Conservation (phyloP, 2,329 filamentous ascomycete species). For the Cladosporium sp. region DNA sequence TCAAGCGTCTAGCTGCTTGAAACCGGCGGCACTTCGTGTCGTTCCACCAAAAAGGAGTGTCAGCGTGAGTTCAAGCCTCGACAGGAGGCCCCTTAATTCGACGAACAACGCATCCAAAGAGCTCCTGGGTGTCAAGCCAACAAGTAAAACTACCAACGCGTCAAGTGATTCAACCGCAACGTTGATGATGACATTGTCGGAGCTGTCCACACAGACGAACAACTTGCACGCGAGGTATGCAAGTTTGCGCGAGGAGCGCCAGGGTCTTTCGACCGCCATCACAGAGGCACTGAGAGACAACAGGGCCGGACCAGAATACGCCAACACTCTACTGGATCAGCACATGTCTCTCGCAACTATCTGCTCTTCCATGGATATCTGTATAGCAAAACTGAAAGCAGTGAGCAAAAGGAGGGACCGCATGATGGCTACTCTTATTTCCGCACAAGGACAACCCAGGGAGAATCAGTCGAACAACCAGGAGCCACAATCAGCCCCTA, state of each 20-base stretch:
- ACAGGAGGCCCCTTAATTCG: background rate
- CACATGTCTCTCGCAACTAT: constrained; percentile 27
- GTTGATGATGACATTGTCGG: constrained; percentile 7
- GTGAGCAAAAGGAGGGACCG: constrained; percentile 29
- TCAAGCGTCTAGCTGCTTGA: constrained; percentile 1
- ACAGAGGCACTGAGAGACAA: constrained; percentile 22
- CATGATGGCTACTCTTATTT: background rate
- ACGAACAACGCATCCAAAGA: background rate
- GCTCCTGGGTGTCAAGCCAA: background rate
- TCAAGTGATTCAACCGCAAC: background rate
- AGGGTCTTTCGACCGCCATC: constrained; percentile 24
- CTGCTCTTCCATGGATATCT: constrained; percentile 32
- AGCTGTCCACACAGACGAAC: constrained; percentile 25
- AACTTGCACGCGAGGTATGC: constrained; percentile 25
- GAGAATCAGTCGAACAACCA: background rate
- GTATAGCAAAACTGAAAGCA: constrained; percentile 30
- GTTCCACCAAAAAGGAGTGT: background rate
- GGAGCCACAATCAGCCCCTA: background rate
- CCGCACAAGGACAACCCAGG: background rate
- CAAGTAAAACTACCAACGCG: too few relatives aligned
- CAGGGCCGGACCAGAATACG: constrained; percentile 22
- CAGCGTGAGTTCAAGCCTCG: constrained; percentile 1
- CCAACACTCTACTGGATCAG: constrained; percentile 26
- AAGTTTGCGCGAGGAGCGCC: constrained; percentile 26
- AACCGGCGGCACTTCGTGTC: constrained; percentile 1